A percentile compares a stretch with the other conserved stretches of the same genome.
Evolutionary conservation across 2,329 filamentous ascomycete genomes (phyloP).

Genomic region (Talaromyces albobiverticillius): DNA sequence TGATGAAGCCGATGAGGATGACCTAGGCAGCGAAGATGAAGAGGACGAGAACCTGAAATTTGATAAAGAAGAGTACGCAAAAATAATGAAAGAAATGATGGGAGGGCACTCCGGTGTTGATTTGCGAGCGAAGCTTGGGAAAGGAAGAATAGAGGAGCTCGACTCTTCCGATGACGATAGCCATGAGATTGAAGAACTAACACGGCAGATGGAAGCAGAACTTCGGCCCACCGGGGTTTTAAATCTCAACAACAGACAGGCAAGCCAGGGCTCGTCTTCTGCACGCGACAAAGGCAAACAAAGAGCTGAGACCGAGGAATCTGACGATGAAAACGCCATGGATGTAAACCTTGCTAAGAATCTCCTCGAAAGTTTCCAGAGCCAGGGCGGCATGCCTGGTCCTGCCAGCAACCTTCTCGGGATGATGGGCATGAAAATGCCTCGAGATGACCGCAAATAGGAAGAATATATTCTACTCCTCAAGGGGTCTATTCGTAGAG

Average conservation of each 20-base stretch:
- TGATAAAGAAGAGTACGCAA: constrained; percentile 69
- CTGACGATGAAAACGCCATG: constrained; percentile 60
- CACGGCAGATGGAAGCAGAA: constrained; percentile 47
- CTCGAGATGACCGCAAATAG: constrained; percentile 63
- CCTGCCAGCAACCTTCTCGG: constrained; percentile 84
- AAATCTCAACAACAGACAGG: constrained; percentile 31
- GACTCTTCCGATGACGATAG: constrained; percentile 57
- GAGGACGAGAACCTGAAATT: constrained; percentile 77
- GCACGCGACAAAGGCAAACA: constrained; percentile 28
- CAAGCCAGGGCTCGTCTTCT: constrained; percentile 18
- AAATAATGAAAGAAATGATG: constrained; percentile 92
- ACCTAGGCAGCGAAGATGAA: constrained; percentile 57
- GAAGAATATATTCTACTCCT: too few relatives aligned
- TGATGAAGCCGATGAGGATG: constrained; percentile 50
- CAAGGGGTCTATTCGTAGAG: too few relatives aligned
- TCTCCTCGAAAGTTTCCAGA: constrained; percentile 86
- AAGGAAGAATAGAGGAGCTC: constrained; percentile 44
- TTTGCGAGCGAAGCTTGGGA: constrained; percentile 22
- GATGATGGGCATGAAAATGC: constrained; percentile 78
- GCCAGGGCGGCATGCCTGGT: constrained; percentile 79
- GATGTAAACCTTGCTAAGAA: constrained; percentile 89
- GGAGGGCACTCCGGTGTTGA: constrained; percentile 55
- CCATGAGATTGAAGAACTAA: constrained; percentile 49
- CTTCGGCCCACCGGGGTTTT: constrained; percentile 45
- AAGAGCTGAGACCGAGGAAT: constrained; percentile 20